Evolutionary conservation across 768 basidiomycete species (phyloP), one percentile per base, ranked within the genome.

Genomic region (Naganishia onofrii): DNA sequence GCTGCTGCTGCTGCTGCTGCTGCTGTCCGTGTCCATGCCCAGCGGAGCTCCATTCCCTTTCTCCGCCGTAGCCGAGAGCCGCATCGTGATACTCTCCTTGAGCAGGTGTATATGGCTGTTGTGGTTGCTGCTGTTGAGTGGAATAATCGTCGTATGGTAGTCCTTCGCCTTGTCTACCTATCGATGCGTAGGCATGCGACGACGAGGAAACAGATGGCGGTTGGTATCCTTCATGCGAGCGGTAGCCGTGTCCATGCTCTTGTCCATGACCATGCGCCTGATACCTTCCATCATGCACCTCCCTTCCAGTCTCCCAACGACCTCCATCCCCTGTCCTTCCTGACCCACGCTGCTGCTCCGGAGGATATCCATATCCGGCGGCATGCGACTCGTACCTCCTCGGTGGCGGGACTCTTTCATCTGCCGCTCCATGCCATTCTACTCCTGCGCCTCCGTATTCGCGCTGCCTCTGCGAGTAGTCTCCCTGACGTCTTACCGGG

Each of bases 391-490:
- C 51, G 52, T 66, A 66, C 26, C 36, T n/a, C 28, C 65, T 15
- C 9, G 65, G 65, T 15, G 65, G 48, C 32, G 65, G 65, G 1
- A 66, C 34, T 44, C 65, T 53, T 6, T 66, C 65, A 31, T 66
- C 65, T n/a, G n/a, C n/a, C 28, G 48, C 48, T 19, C n/a, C 65
- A 53, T 51, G 34, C 26, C 31, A 52, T 6, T 66, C 65, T 1
- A 26, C 60, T 51, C 21, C 48, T n/a, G 21, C 48, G n/a, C 48
- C 23, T 21, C 23, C n/a, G 12, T 51, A 51, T 13, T 51, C 48
- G 6, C 48, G 48, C 23, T 21, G 48, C 19, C 48, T 21, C n/a
- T 51, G 23, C 48, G 48, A 6, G 23, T 26, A 26, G 6, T 51
- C 48, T n/a, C 6, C n/a, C 13, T 21, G n/a, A n/a, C 48, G 48